Evolutionary conservation across 2,329 filamentous ascomycete species (phyloP).

Genomic region (Colletotrichum acutatum): DNA sequence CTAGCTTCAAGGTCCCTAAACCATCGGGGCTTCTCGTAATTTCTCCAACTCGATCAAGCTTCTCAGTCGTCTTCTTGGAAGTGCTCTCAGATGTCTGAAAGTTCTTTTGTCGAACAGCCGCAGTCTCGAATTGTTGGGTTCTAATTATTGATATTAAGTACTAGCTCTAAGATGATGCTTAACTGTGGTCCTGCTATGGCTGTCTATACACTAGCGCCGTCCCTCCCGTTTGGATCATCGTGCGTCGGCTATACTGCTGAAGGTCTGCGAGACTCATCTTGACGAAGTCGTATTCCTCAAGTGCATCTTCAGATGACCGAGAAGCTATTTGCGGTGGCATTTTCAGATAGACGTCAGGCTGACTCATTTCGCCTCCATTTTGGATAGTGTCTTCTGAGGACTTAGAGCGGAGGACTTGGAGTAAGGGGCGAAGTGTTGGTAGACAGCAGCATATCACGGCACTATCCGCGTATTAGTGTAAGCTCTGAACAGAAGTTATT

Average conservation of each 20-base stretch:
- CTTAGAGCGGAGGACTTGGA: background rate
- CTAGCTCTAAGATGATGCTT: background rate
- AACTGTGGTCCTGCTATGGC: background rate
- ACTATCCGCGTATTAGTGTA: background rate
- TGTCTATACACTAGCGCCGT: background rate
- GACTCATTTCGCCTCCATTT: background rate
- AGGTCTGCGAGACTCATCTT: slow-evolving; percentile 3
- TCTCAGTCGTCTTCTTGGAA: background rate
- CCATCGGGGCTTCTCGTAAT: background rate
- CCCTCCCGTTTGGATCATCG: background rate
- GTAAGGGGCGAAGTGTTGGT: background rate
- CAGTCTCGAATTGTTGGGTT: background rate
- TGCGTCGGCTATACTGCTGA: background rate
- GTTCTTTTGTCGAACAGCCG: no score
- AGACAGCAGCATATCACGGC: slow-evolving; percentile 7
- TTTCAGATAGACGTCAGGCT: background rate
- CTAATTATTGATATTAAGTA: background rate
- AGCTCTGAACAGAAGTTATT: fast-evolving
- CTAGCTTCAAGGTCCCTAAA: no score
- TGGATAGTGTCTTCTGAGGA: background rate
- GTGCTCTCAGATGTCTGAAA: background rate
- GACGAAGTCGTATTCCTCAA: background rate
- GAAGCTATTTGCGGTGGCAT: slow-evolving; percentile 11
- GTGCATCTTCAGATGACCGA: slow-evolving; percentile 3
- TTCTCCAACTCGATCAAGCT: background rate